Evolutionary conservation across 495 filamentous ascomycete species (phyloP), one percentile per base, ranked within the genome.

Genomic region (Hypoxylon perforatum): DNA sequence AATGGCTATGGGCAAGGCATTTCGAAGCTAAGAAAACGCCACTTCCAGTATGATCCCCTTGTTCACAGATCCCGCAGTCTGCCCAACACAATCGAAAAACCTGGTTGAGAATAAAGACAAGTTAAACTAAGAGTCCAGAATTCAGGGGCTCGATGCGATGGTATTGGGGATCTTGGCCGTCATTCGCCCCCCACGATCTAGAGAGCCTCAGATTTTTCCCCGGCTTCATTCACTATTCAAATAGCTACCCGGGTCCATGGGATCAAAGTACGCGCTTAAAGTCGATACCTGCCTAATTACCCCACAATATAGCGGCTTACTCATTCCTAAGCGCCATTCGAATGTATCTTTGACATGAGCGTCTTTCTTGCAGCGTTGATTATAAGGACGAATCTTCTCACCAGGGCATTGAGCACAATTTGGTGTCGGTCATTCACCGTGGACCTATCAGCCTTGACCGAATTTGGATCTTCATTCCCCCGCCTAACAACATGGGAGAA

Each of bases 11-110:
- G 12, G 42, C 19, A 39, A 3, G 30, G 22, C 36, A 35, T 36
- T 44, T 56, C 15, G 52, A 44, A 39, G 57, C 51, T 51, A 44
- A 51, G 8, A 41, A 44, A 67, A 47, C 58, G 59, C 65, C 65
- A 68, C 65, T 41, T 21, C n/a, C 28, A 46, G 33, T 12, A 42
- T 18, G 6, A 28, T 28, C 7, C 65, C 65, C 65, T 63, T 62
- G 58, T 64, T 53, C 48, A 59, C 59, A 63, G 41, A 68, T 47
- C 44, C 15, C 49, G 14, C 12, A 18, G 49, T 61, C 30, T 68
- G 51, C 47, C 65, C 63, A 47, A 59, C 54, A 58, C 19, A 17
- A n/a, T 53, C 35, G 17, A 50, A 21, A 21, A 46, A 28, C 25
- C 3, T 3, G 25, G 25, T 7, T 7, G 25, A 28, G 7, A 28